Percentiles rank a stretch among this genome's conserved stretches.
These are phyloP conservation scores for Phytophthora pluvialis DNA, from an alignment of 352 stramenopile species.

Conservation along the genomic window DNA sequence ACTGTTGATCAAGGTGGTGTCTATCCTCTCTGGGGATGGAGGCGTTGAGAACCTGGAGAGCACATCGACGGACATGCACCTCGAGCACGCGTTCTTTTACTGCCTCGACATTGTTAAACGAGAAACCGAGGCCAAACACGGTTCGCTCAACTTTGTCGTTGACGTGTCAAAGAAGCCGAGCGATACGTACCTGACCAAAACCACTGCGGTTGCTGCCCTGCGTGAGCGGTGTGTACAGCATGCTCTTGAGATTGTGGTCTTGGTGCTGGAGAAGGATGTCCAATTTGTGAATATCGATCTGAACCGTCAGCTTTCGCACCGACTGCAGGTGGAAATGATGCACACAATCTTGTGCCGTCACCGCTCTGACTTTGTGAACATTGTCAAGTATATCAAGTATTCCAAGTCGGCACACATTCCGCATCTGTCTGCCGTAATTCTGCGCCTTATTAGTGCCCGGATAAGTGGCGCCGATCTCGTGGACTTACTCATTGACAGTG, in stretches of 20 bases:
- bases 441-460: conserved; percentile 72
- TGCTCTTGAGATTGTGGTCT: conserved; percentile 77
- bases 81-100: conserved; percentile 86
- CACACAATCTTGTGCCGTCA: conserved; percentile 79
- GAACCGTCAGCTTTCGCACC: conserved; percentile 61
- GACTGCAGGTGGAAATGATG: conserved; percentile 78
- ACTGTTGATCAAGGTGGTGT: conserved; percentile 72
- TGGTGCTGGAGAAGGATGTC: conserved; percentile 75
- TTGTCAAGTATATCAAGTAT: conserved; percentile 89
- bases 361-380: conserved; percentile 76
- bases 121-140: conserved; percentile 70
- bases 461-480: conserved; percentile 69
- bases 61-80: conserved; percentile 70
- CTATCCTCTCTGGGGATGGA: conserved; percentile 71
- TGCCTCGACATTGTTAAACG: conserved; percentile 82
- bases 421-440: conserved; percentile 69
- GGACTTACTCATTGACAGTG: conserved; percentile 73
- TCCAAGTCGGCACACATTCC: conserved; percentile 77
- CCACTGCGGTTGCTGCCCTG: conserved; percentile 48
- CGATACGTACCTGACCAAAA: conserved; percentile 61
- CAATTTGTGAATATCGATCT: conserved; percentile 70
- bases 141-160: conserved; percentile 69
- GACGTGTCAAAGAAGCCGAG: conserved; percentile 55
- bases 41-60: conserved; percentile 80
- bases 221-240: conserved; percentile 79